Percentiles rank a stretch among this genome's conserved stretches.
Conservation (phyloP, 805 yeast species). For the Metschnikowia rubicola region DNA sequence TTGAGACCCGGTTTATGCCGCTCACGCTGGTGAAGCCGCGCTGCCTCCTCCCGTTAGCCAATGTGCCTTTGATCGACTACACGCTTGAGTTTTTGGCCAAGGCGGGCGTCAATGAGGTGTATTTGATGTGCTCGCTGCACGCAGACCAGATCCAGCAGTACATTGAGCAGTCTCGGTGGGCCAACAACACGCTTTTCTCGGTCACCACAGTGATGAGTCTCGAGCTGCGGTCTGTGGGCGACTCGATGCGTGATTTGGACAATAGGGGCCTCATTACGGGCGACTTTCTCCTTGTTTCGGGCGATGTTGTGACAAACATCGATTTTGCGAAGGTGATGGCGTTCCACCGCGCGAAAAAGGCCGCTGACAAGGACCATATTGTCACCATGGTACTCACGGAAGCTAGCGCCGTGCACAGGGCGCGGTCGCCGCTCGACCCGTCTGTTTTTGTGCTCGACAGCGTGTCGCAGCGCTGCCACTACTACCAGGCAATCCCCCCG, state of each 20-base stretch:
- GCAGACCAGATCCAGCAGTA: constrained; percentile 85
- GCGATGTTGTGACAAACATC: constrained; percentile 93
- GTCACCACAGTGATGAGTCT: constrained; percentile 76
- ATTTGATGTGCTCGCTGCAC: constrained; percentile 84
- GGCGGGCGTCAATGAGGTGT: constrained; percentile 87
- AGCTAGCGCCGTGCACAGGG: constrained; percentile 79
- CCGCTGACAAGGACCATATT: constrained; percentile 82
- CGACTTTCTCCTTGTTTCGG: constrained; percentile 85
- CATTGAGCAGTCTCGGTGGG: constrained; percentile 72
- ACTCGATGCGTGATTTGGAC: constrained; percentile 94
- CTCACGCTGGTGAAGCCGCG: constrained; percentile 81
- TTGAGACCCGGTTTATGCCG: constrained; percentile 90
- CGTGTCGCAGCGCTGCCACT: constrained; percentile 69
- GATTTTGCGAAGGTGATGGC: constrained; percentile 72
- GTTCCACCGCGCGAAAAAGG: constrained; percentile 68
- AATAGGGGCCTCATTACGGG: constrained; percentile 84
- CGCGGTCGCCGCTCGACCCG: constrained; percentile 77
- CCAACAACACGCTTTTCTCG: constrained; percentile 72
- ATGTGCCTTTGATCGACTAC: constrained; percentile 90
- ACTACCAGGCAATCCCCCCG: constrained; percentile 76
- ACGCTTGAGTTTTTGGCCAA: constrained; percentile 91
- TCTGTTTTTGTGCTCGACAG: constrained; percentile 82
- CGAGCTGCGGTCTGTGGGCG: constrained; percentile 91
- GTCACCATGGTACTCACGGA: constrained; percentile 90
- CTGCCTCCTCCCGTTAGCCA: constrained; percentile 88